Conservation (phyloP, 768 basidiomycete genomes). For the Suillus brevipes region DNA sequence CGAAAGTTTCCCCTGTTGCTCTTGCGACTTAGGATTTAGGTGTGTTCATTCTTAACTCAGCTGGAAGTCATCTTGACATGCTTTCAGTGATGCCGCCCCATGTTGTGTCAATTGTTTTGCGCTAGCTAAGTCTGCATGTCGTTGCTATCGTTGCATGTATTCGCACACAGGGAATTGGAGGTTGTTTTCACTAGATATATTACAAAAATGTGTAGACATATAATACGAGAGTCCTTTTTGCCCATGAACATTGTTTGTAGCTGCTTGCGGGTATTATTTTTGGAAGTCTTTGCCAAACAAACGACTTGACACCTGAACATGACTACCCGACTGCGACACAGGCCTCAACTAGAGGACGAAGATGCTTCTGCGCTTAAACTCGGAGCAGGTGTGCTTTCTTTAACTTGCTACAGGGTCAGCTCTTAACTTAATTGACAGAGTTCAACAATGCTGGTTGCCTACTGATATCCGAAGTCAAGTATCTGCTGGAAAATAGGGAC, state of each 20-base stretch:
- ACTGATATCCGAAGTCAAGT: slow-evolving; percentile 90
- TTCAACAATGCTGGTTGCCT: slow-evolving; percentile 92
- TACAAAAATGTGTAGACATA: slow-evolving; percentile 39
- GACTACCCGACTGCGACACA: slow-evolving; percentile 61
- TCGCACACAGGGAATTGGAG: slow-evolving; percentile 18
- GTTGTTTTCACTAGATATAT: slow-evolving; percentile 34
- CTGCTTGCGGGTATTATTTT: slow-evolving; percentile 23
- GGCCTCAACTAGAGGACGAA: slow-evolving; percentile 72
- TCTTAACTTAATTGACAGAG: slow-evolving; percentile 43
- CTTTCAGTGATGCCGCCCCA: slow-evolving; percentile 14
- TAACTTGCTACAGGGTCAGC: background rate
- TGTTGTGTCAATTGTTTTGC: slow-evolving; percentile 18
- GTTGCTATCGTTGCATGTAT: slow-evolving; percentile 29
- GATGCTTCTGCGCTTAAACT: slow-evolving; percentile 85
- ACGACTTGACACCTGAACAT: slow-evolving; percentile 47
- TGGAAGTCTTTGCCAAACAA: slow-evolving; percentile 37
- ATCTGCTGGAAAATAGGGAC: slow-evolving; percentile 83
- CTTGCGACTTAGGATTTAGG: slow-evolving; percentile 29
- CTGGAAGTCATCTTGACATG: slow-evolving; percentile 8
- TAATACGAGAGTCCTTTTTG: slow-evolving; percentile 28
- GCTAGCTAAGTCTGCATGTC: slow-evolving; percentile 28
- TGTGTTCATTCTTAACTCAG: slow-evolving; percentile 9
- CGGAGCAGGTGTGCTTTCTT: slow-evolving; percentile 54
- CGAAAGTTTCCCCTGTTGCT: slow-evolving; percentile 21
- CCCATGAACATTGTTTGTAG: slow-evolving; percentile 14